Base-by-base conservation (phyloP, 805 yeast genomes). In the Starmerella roubikii region DNA sequence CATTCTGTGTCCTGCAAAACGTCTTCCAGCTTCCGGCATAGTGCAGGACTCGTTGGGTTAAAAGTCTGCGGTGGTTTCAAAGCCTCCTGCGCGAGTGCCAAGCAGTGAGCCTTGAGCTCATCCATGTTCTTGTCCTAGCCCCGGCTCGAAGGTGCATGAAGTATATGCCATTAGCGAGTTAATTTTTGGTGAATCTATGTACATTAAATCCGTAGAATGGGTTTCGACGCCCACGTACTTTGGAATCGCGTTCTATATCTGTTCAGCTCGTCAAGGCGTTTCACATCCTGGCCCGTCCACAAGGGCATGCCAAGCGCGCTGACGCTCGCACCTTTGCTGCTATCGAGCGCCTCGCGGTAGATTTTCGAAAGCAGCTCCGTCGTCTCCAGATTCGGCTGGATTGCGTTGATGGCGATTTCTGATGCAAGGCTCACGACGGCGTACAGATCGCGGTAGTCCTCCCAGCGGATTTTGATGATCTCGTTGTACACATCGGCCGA, bases 361-460 rank as follows among this genome's bases (percentile, higher is more conserved):
- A 59, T 53, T 17, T 28, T 35, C 16, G 49, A 41, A 15, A 60
- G 45, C 11, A 59, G 41, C 32, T 48, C 51, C 9, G 55, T 48
- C 5, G 69, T 66, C 12, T 49, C 54, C 4, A 52, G 36, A 37
- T 60, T 55, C 3, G 65, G 60, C 25, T 55, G 54, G 10, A 66
- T 57, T 6, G 65, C 69, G 42, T 66, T 65, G 37, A 62, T 60
- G 13, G 56, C 57, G 51, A 66, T 54, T 40, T 66, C 70, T 15
- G 61, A 57, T n/a, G 62, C 50, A 15, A 62, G 42, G 12, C 49
- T 46, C 19, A 57, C 55, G n/a, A 64, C 56, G 4, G 55, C 50
- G 21, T 50, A 52, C 23, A 66, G 43, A 39, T 65, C 67, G 27
- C 59, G 55, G 48, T 55, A 64, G 33, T 48, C 48, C 21, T 57